Percentiles rank a stretch among this genome's conserved stretches.
phyloP scores from a whole-genome alignment of 768 basidiomycete genomes.

The Russula sp. region DNA sequence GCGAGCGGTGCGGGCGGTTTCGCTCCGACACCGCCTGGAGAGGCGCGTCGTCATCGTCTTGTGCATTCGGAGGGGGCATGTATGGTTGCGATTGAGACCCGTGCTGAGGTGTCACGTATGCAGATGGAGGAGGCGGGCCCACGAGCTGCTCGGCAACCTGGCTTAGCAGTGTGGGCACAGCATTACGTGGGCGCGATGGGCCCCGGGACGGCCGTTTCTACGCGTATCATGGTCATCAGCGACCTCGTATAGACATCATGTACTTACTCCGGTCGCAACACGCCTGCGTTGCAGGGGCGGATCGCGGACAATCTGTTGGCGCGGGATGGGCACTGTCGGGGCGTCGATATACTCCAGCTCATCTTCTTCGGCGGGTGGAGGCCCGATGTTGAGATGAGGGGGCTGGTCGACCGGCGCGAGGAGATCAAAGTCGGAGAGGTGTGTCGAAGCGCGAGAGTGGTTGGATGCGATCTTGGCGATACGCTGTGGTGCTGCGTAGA shows the following conservation, averaged over 20 bases:
- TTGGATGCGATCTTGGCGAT: conserved; percentile 14
- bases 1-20: conserved; percentile 19
- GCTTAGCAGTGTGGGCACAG: conserved; percentile 18
- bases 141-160: conserved; percentile 11
- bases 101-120: neutral
- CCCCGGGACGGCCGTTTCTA: conserved; percentile 8
- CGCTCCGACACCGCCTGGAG: neutral
- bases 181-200: conserved; percentile 13
- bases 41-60: conserved; percentile 3
- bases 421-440: conserved; percentile 23
- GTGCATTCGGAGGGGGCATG: neutral
- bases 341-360: conserved; percentile 20
- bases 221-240: neutral
- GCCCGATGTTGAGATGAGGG: neutral
- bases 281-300: conserved; percentile 4
- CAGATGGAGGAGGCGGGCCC: neutral
- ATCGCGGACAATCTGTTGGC: conserved; percentile 6
- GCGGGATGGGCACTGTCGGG: conserved; percentile 1
- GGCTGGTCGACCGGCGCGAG: conserved; percentile 18
- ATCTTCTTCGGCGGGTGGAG: conserved; percentile 15
- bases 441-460: conserved; percentile 21
- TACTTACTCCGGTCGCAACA: conserved; percentile 1
- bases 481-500: conserved; percentile 6
- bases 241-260: neutral
- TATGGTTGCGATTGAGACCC: neutral